Percentiles rank a stretch among this genome's conserved stretches.
These are phyloP conservation scores for Albizia julibrissin DNA, from an alignment of 306 rosid species.

Conservation along the genomic window DNA sequence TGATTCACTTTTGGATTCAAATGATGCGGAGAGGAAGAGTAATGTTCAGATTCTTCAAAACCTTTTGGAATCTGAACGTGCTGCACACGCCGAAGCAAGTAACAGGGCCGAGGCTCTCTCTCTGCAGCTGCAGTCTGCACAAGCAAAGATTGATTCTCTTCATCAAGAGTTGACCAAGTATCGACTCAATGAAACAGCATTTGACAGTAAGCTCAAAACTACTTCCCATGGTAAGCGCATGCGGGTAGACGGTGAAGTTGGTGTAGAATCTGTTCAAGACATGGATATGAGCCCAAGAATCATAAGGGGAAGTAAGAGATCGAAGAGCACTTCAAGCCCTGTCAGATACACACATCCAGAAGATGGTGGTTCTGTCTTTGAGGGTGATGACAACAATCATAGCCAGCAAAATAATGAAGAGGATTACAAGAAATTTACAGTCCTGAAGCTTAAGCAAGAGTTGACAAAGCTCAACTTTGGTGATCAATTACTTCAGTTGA, in stretches of 20 bases:
- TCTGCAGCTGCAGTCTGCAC: slow-evolving; percentile 84
- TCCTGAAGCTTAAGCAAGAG: slow-evolving; percentile 86
- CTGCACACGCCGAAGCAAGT: slow-evolving; percentile 90
- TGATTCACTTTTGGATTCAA: slow-evolving; percentile 68
- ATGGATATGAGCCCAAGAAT: slow-evolving; percentile 68
- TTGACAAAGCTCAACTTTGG: slow-evolving; percentile 86
- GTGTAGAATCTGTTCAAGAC: slow-evolving; percentile 69
- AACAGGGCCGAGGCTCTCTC: slow-evolving; percentile 90
- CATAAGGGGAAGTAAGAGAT: slow-evolving; percentile 58
- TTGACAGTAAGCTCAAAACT: slow-evolving; percentile 70
- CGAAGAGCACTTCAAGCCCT: slow-evolving; percentile 67
- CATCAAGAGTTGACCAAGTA: slow-evolving; percentile 82
- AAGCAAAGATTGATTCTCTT: slow-evolving; percentile 79
- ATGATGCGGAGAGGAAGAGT: slow-evolving; percentile 72
- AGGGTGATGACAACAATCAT: slow-evolving; percentile 70
- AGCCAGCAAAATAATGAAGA: slow-evolving; percentile 70
- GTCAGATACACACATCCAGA: slow-evolving; percentile 53
- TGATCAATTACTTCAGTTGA: slow-evolving; percentile 77
- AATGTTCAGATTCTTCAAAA: slow-evolving; percentile 77
- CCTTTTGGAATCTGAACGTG: slow-evolving; percentile 86
- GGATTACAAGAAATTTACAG: slow-evolving; percentile 80
- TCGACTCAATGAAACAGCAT: slow-evolving; percentile 77
- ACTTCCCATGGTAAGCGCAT: slow-evolving; percentile 77
- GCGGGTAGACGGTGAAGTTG: slow-evolving; percentile 73
- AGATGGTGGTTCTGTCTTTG: slow-evolving; percentile 86